phyloP scores from a whole-genome alignment of 2,329 filamentous ascomycete genomes.

The Raffaelea ambrosiae region DNA sequence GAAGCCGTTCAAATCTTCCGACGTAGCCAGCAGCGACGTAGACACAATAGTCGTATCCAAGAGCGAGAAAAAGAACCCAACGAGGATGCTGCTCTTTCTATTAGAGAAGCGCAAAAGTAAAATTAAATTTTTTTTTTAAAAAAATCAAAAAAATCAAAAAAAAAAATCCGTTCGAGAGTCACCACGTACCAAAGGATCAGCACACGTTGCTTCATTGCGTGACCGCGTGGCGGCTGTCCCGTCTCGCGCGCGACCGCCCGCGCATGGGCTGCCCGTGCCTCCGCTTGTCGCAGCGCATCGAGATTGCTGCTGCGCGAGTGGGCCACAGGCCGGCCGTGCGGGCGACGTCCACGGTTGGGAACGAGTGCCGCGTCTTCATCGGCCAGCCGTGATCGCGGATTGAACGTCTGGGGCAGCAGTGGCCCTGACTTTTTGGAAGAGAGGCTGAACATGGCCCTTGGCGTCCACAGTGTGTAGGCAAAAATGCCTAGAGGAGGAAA shows the following conservation, averaged over 20 bases:
- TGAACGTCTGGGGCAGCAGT: too few species aligned
- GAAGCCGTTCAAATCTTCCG: slow-evolving; percentile 14
- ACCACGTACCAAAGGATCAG: slow-evolving; percentile 11
- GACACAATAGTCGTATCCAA: slow-evolving; percentile 17
- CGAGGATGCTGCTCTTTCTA: slow-evolving; percentile 11
- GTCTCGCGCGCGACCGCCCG: slow-evolving; percentile 1
- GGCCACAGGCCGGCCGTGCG: too few species aligned
- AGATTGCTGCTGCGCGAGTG: slow-evolving; percentile 1
- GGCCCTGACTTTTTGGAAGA: too few species aligned
- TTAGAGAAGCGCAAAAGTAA: not conserved
- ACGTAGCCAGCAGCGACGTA: slow-evolving; percentile 14
- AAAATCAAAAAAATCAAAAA: not conserved
- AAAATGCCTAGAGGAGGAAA: too few species aligned
- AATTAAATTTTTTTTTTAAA: too few species aligned
- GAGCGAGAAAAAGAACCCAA: slow-evolving; percentile 16
- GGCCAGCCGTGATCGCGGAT: too few species aligned
- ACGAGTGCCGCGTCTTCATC: too few species aligned
- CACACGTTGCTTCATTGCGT: slow-evolving; percentile 3
- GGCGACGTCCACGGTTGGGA: too few species aligned
- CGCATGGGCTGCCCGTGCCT: slow-evolving; percentile 3
- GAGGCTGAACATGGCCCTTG: too few species aligned
- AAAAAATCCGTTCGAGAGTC: not conserved
- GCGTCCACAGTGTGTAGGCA: too few species aligned
- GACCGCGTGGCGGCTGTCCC: not conserved
- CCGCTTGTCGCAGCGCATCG: slow-evolving; percentile 7